These are phyloP conservation scores for Fusarium dimerum DNA, from an alignment of 2,329 filamentous ascomycete species.

Conservation along the genomic window DNA sequence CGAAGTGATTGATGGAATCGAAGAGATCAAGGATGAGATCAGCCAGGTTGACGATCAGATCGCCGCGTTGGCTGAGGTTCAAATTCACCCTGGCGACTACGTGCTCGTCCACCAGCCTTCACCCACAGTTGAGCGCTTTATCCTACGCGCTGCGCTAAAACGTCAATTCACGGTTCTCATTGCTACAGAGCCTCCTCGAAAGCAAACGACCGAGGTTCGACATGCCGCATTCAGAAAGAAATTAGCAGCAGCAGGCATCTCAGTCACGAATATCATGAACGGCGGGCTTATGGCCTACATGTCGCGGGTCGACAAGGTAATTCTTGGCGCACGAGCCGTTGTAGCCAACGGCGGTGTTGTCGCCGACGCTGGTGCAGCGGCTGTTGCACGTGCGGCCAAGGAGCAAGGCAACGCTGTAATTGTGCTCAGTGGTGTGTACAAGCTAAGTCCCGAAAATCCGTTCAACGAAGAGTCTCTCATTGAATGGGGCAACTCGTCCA, in stretches of 20 bases:
- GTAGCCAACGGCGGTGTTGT: constrained; percentile 86
- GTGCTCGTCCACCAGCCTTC: constrained; percentile 89
- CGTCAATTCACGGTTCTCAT: constrained; percentile 90
- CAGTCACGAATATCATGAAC: constrained; percentile 81
- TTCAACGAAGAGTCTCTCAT: constrained; percentile 80
- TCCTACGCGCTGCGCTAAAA: constrained; percentile 83
- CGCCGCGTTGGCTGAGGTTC: constrained; percentile 80
- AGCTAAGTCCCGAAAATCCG: constrained; percentile 86
- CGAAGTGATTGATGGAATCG: constrained; percentile 90
- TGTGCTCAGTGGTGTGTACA: constrained; percentile 88
- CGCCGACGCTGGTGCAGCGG: constrained; percentile 78
- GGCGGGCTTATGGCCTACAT: constrained; percentile 90
- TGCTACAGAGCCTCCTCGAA: constrained; percentile 61
- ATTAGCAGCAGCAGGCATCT: constrained; percentile 74
- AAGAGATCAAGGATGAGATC: constrained; percentile 94
- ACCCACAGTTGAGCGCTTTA: constrained; percentile 83
- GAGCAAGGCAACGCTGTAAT: constrained; percentile 83
- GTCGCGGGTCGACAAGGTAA: constrained; percentile 93
- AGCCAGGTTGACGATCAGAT: constrained; percentile 93
- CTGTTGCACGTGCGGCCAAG: constrained; percentile 82
- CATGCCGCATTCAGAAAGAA: constrained; percentile 71
- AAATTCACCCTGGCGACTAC: constrained; percentile 91
- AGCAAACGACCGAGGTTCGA: constrained; percentile 38
- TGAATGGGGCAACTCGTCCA: constrained; percentile 81
- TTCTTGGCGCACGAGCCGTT: constrained; percentile 84